Evolutionary conservation across 768 basidiomycete species (phyloP), one percentile per base, ranked within the genome.

Genomic region (Gymnopilus dilepis): DNA sequence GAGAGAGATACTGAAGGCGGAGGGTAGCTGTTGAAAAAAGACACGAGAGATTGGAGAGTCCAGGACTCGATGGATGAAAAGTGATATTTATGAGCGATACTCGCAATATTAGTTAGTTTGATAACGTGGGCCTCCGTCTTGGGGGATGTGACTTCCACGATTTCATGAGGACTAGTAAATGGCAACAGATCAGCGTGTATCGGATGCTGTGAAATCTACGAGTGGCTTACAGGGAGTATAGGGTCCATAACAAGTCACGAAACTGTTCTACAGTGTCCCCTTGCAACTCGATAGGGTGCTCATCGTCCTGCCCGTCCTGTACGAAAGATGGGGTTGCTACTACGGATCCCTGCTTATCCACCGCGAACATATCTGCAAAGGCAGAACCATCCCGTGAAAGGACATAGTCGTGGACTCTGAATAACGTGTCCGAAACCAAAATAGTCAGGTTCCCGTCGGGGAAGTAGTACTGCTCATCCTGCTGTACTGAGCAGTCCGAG

Each of bases 21-120:
- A 0, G 19, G 19, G 31, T 34, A 11, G n/a, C 21, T 38, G 3
- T 37, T 56, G 2, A 59, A 37, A 41, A 56, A 65, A 72, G 42
- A 43, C 66, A 62, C 52, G 70, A 72, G 56, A 70, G 79, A 78
- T 38, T 72, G 59, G 48, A 83, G 70, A 0, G 82, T 80, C 84
- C 84, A 86, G 24, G 60, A 67, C 69, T 86, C 83, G 45, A 80
- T 80, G 15, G 77, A 77, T 21, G 75, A 74, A 67, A 85, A 86
- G 51, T 84, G 80, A 67, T 86, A 86, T 59, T 86, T 86, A 73
- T 86, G 83, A 4, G 84, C 78, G 61, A 86, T 80, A 17, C 80
- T 79, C 21, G 82, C 78, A 58, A 84, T 80, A 60, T 80, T 75
- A 43, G 80, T 76, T 48, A 85, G 69, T 60, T 76, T 81, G 11